Percentiles rank a stretch among this genome's conserved stretches.
phyloP scores from a whole-genome alignment of 352 stramenopile species.

The Bremia lactucae region DNA sequence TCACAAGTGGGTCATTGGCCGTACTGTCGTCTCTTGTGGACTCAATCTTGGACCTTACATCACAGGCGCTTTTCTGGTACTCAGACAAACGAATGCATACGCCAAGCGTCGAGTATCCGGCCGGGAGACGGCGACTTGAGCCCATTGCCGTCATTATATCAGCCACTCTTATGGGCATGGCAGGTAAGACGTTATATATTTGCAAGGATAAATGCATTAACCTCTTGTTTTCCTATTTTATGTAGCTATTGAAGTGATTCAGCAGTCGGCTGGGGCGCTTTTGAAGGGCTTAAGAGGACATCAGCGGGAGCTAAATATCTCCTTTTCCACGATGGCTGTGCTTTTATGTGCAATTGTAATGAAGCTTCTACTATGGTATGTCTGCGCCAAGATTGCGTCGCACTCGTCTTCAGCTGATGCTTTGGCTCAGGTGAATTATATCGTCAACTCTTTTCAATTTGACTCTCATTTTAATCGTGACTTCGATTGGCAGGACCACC shows the following conservation, averaged over 20 bases:
- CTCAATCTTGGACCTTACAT: constrained; percentile 90
- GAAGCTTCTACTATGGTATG: constrained; percentile 76
- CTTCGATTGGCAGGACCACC: constrained; percentile 81
- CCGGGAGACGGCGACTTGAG: constrained; percentile 87
- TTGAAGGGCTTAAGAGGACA: constrained; percentile 52
- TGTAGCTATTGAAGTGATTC: constrained; percentile 88
- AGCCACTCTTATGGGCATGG: constrained; percentile 95
- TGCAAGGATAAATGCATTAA: too few relatives aligned
- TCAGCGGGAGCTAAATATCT: constrained; percentile 60
- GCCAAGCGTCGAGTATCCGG: constrained; percentile 88
- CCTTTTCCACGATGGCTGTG: constrained; percentile 49
- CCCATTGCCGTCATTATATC: constrained; percentile 93
- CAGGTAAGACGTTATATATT: constrained; percentile 32
- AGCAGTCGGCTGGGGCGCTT: constrained; percentile 83
- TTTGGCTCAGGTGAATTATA: constrained; percentile 44
- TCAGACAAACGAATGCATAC: constrained; percentile 89
- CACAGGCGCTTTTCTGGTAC: constrained; percentile 89
- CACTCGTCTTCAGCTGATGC: constrained; percentile 64
- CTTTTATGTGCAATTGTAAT: constrained; percentile 62
- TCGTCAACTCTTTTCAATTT: too few relatives aligned
- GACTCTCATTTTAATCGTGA: not conserved
- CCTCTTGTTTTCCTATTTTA: not conserved
- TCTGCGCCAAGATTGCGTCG: constrained; percentile 57
- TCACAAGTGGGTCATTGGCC: constrained; percentile 85
- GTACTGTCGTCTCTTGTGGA: constrained; percentile 92